Evolutionary conservation across 306 rosid species (phyloP).

Genomic region (Sicyos edulis): DNA sequence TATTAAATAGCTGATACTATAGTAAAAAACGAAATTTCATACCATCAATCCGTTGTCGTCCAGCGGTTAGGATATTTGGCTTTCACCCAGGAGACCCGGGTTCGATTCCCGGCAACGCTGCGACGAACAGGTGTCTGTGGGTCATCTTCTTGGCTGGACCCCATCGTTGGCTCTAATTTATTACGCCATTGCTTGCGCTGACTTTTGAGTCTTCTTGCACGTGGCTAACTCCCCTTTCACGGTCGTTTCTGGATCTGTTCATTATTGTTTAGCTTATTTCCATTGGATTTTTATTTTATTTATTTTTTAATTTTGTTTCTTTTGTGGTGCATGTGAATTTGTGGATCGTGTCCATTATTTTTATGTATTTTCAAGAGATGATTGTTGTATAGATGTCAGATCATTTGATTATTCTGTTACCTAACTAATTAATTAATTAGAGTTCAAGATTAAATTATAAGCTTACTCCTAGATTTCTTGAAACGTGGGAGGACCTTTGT

Average conservation of each 20-base stretch:
- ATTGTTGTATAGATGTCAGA: neutral
- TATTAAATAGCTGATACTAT: no score
- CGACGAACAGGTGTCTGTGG: neutral
- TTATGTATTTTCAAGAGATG: neutral
- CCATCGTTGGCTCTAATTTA: neutral
- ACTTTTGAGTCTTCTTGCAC: constrained; percentile 1
- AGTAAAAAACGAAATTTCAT: no score
- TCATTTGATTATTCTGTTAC: neutral
- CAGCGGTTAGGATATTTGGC: constrained; percentile 99
- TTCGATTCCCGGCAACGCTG: constrained; percentile 96
- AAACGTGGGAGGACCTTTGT: no score
- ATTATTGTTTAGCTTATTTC: neutral
- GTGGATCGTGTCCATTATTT: neutral
- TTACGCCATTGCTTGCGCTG: neutral
- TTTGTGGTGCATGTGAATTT: neutral
- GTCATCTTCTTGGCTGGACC: constrained; percentile 17
- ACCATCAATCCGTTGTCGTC: constrained; percentile 64
- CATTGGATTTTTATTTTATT: no score
- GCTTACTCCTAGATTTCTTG: neutral
- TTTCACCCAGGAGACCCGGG: constrained; percentile 99
- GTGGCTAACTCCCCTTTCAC: neutral
- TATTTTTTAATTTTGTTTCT: neutral
- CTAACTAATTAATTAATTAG: neutral
- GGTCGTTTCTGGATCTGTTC: neutral
- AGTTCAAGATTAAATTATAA: neutral